A percentile compares a stretch with the other conserved stretches of the same genome.
phyloP scores from a whole-genome alignment of 2,329 filamentous ascomycete genomes.

The Drechslera avenae region DNA sequence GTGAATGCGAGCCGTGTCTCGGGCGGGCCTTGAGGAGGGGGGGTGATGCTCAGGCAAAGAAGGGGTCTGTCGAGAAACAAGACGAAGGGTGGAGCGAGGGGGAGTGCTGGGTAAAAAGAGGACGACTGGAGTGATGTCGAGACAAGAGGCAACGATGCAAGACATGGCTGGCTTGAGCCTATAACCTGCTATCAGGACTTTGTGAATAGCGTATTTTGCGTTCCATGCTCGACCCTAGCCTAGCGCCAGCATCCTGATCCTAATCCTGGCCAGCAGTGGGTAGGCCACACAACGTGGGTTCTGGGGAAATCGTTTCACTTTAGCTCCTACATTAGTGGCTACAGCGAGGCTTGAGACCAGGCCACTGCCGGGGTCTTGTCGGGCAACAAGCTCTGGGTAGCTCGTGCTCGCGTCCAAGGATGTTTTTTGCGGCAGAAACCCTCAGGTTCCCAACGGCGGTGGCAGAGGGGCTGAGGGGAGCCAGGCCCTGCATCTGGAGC shows the following conservation, averaged over 20 bases:
- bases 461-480: slow-evolving; percentile 20
- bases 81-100: slow-evolving; percentile 8
- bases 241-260: slow-evolving; percentile 39
- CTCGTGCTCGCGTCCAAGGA: slow-evolving; percentile 4
- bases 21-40: slow-evolving; percentile 20
- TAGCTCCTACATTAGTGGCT: slow-evolving; percentile 28
- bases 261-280: slow-evolving; percentile 25
- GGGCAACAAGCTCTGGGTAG: slow-evolving; percentile 8
- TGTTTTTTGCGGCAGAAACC: too few relatives aligned
- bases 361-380: too few relatives aligned
- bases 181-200: slow-evolving; percentile 45
- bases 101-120: not conserved
- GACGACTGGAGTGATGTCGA: slow-evolving; percentile 21
- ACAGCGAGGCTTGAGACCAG: not conserved
- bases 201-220: slow-evolving; percentile 36
- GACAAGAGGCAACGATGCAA: slow-evolving; percentile 29
- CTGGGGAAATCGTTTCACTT: slow-evolving; percentile 48
- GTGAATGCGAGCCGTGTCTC: slow-evolving; percentile 28
- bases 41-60: slow-evolving; percentile 19
- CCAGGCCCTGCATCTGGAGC: slow-evolving; percentile 25
- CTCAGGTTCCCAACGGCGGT: slow-evolving; percentile 23
- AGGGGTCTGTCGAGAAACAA: slow-evolving; percentile 23
- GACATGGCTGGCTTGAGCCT: slow-evolving; percentile 42
- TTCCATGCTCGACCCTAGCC: slow-evolving; percentile 30
- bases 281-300: slow-evolving; percentile 45